Evolutionary conservation across 768 basidiomycete species (phyloP).

Genomic region (Lactarius pseudohatsudake): DNA sequence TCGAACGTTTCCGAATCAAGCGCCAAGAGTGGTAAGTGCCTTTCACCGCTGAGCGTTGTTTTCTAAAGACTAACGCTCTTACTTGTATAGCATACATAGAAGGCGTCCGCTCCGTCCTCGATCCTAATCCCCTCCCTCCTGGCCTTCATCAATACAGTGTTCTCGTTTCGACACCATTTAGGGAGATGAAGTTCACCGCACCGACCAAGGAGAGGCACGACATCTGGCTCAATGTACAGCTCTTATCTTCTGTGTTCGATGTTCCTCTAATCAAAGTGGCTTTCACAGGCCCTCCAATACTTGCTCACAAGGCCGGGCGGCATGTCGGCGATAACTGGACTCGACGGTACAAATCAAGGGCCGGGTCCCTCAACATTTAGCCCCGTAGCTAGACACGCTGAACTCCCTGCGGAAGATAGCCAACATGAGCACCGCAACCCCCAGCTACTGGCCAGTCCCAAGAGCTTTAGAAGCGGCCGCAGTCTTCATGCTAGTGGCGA

Average conservation of each 20-base stretch:
- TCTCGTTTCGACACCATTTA: slow-evolving; percentile 85
- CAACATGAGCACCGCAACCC: slow-evolving; percentile 50
- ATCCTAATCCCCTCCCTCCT: slow-evolving; percentile 94
- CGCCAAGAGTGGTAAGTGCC: slow-evolving; percentile 89
- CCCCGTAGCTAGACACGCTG: slow-evolving; percentile 36
- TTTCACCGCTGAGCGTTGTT: slow-evolving; percentile 7
- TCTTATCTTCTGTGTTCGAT: slow-evolving; percentile 22
- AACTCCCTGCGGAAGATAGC: slow-evolving; percentile 39
- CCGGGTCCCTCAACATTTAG: slow-evolving; percentile 32
- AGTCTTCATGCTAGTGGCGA: slow-evolving; percentile 57
- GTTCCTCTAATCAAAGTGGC: slow-evolving; percentile 21
- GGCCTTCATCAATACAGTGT: slow-evolving; percentile 92
- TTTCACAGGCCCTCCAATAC: slow-evolving; percentile 80
- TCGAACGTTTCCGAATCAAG: slow-evolving; percentile 86
- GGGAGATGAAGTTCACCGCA: slow-evolving; percentile 99
- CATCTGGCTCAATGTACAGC: slow-evolving; percentile 86
- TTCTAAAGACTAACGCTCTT: slow-evolving; percentile 3
- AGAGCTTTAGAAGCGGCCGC: slow-evolving; percentile 70
- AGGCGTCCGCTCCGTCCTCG: slow-evolving; percentile 85
- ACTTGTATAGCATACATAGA: slow-evolving; percentile 79
- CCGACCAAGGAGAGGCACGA: slow-evolving; percentile 94
- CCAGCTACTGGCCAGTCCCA: slow-evolving; percentile 55
- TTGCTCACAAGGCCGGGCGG: slow-evolving; percentile 72
- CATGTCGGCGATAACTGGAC: slow-evolving; percentile 31
- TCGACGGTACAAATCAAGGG: slow-evolving; percentile 12